These are phyloP conservation scores for Stephania cephalantha DNA, from an alignment of 164 flowering plant species.

Conservation along the genomic window DNA sequence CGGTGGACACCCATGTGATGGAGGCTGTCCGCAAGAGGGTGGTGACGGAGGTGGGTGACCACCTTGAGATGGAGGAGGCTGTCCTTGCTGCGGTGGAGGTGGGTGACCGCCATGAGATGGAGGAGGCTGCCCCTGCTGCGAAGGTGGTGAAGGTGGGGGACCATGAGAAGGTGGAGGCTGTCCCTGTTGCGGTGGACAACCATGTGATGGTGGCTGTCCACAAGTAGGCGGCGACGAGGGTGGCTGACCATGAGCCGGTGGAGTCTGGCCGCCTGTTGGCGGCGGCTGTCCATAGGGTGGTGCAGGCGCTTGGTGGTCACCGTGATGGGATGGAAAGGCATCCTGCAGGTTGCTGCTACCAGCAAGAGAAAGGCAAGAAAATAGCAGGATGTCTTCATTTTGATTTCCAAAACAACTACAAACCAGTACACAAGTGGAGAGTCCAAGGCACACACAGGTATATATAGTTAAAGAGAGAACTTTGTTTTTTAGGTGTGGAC, in stretches of 20 bases:
- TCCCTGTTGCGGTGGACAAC: background rate
- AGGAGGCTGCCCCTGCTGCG: background rate
- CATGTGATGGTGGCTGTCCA: background rate
- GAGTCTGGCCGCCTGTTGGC: background rate
- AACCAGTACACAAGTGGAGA: background rate
- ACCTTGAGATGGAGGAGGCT: background rate
- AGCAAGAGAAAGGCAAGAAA: background rate
- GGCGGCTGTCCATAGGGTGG: background rate
- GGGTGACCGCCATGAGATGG: background rate
- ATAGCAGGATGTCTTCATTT: background rate
- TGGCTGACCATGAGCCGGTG: background rate
- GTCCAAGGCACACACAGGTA: background rate
- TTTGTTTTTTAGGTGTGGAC: too few species aligned
- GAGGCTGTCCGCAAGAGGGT: background rate
- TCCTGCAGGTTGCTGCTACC: background rate
- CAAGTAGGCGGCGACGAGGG: background rate
- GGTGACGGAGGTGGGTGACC: background rate
- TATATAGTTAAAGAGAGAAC: background rate
- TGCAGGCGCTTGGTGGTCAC: slow-evolving; percentile 1
- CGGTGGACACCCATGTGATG: background rate
- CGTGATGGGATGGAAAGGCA: background rate
- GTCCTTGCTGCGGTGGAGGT: background rate
- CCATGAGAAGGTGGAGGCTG: background rate
- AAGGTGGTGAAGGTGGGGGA: background rate
- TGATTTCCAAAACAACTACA: background rate